phyloP scores from a whole-genome alignment of 129 eudicot species.

The Artemisia argyi region DNA sequence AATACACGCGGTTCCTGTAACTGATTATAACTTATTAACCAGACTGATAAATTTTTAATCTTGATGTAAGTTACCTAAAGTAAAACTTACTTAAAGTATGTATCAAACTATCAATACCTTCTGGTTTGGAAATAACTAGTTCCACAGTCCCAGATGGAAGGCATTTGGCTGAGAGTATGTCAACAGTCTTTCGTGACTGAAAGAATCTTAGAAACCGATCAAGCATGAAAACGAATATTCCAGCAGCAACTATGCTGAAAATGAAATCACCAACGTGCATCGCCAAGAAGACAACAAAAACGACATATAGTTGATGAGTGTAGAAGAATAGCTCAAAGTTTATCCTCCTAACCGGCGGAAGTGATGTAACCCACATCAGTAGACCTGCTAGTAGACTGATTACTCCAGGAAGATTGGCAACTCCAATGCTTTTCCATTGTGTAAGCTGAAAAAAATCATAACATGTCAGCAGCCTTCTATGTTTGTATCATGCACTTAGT shows the following conservation, averaged over 20 bases:
- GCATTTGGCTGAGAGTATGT: conserved; percentile 68
- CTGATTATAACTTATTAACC: too few species aligned
- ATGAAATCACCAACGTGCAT: conserved; percentile 81
- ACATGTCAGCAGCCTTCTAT: neutral
- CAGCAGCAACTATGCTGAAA: conserved; percentile 62
- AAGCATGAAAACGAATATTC: conserved; percentile 82
- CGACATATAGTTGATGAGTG: conserved; percentile 81
- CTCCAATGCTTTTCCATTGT: conserved; percentile 57
- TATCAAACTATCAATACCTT: conserved; percentile 40
- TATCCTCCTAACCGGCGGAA: conserved; percentile 67
- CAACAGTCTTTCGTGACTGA: conserved; percentile 77
- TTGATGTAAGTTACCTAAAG: too few species aligned
- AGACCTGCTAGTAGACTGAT: conserved; percentile 78
- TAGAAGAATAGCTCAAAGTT: conserved; percentile 89
- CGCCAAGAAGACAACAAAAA: conserved; percentile 80
- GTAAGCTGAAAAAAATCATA: conserved; percentile 42
- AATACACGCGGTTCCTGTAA: neutral
- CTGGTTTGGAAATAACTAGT: conserved; percentile 76
- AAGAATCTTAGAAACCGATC: conserved; percentile 85
- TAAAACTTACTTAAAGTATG: too few species aligned
- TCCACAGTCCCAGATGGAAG: conserved; percentile 91
- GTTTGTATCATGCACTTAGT: neutral
- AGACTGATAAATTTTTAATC: too few species aligned
- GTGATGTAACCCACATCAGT: conserved; percentile 92
- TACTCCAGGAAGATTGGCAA: conserved; percentile 83